Base-by-base conservation (phyloP, 2,329 filamentous ascomycete genomes). In the Metarhizium robertsii region DNA sequence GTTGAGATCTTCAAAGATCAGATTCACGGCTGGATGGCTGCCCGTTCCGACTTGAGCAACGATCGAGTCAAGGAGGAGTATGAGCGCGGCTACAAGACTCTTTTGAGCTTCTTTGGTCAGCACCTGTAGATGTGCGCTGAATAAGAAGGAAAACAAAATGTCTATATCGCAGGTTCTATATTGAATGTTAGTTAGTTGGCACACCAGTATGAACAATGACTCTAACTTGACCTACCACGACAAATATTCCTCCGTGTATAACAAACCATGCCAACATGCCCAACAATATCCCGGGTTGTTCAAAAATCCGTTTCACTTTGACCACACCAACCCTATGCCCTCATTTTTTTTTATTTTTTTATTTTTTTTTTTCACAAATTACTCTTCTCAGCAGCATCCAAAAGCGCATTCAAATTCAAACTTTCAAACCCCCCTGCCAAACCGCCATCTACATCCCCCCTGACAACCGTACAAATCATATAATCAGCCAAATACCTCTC, bases 11-110 rank as follows among this genome's bases (percentile, higher is more conserved):
- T 87, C 64, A 62, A 64, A 29, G 83, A 83, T 63, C 85, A 87
- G 76, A 78, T 84, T 65, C 86, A 89, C 69, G 86, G 86, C 48
- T 89, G 85, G 84, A 89, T 88, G 86, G 83, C 81, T 1, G 85
- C 86, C 1, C 78, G 85, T 30, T 75, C 79, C 0, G 72, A 87
- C 63, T 71, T 88, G 34, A 73, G 75, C 38, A 73, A 85, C 50
- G 70, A 75, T 51, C 76, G 75, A 46, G 79, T 83, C 64, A 80
- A 79, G 68, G 77, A 79, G 60, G 85, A 85, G 71, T 85, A 84
- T 59, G 73, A 75, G 50, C 77, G 84, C 50, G 83, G 81, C 3
- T 87, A 83, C 70, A 75, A 80, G 73, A 79, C 75, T 16, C 72
- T 85, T 20, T 64, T 85, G 45, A 69, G 74, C 50, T 86, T 86